Base-by-base conservation (phyloP, 2,329 filamentous ascomycete genomes). In the Talaromyces verruculosus region DNA sequence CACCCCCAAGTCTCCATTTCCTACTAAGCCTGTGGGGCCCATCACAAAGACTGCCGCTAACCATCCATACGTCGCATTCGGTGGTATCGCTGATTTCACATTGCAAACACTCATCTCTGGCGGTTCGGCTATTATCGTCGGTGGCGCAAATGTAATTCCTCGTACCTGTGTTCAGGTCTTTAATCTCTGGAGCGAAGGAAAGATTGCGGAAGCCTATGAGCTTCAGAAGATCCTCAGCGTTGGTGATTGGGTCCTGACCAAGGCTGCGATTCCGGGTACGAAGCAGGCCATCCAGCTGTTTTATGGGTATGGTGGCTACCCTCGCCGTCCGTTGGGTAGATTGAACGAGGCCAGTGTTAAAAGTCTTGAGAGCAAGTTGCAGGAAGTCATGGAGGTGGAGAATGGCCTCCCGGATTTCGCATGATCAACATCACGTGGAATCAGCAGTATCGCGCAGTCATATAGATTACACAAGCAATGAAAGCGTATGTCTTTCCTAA, bases 41-140 rank as follows among this genome's bases (percentile, higher is more conserved):
- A 69, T 69, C 13, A 71, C 72, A 15, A 73, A 74, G 33, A 66
- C 47, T 62, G 76, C 74, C 70, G 71, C 71, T 1, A 77, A 75
- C 67, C 77, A 77, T 67, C 76, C 73, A 7, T 96, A 94, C 82
- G 91, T 96, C 85, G 91, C 92, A 25, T 94, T 96, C 73, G 92
- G 92, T 57, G 92, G 92, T 71, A 91, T 96, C 78, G 92, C 91
- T 72, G 92, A 96, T 79, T 96, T 96, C 78, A 91, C 91, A 3
- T 83, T 92, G 49, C 92, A 96, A 81, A 95, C 92, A 0, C 85
- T 93, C 11, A 86, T 89, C 64, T 91, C 89, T 61, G 92, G 92
- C 30, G 92, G 92, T 58, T 91, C 88, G 64, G 92, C 92, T 59
- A 93, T 95, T 78, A 93, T 96, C 72, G 92, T 91, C 15, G 92